Percentiles rank a stretch among this genome's conserved stretches.
phyloP scores from a whole-genome alignment of 805 yeast species.

The Candida argentea region DNA sequence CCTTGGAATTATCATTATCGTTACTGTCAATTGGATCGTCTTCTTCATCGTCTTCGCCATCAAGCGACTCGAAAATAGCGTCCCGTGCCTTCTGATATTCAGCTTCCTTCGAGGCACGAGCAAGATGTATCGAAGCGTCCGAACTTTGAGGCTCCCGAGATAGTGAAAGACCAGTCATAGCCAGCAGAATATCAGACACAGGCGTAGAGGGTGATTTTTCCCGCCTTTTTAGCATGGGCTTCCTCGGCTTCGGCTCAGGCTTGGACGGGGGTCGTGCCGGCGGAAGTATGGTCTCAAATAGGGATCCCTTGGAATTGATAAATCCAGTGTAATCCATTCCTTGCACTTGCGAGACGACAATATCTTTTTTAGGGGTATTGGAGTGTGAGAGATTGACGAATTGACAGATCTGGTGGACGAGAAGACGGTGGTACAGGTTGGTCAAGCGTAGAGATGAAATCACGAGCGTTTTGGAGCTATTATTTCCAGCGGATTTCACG shows the following conservation, averaged over 20 bases:
- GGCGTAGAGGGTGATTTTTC: no score
- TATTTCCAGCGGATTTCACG: slow-evolving; percentile 12
- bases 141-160: no score
- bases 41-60: slow-evolving; percentile 5
- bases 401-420: slow-evolving; percentile 63
- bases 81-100: slow-evolving; percentile 31
- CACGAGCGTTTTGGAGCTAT: slow-evolving; percentile 4
- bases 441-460: slow-evolving; percentile 27
- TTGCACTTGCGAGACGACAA: slow-evolving; percentile 10
- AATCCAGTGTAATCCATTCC: slow-evolving; percentile 8
- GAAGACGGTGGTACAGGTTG: slow-evolving; percentile 59
- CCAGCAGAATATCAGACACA: slow-evolving; percentile 3
- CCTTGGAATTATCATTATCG: slow-evolving; percentile 1
- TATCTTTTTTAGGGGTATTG: slow-evolving; percentile 14
- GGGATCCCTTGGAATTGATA: no score
- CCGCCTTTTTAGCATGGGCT: no score
- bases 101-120: slow-evolving; percentile 31
- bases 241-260: no score
- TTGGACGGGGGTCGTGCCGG: no score
- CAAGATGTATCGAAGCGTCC: slow-evolving; percentile 23
- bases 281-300: no score
- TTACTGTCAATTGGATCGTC: background rate
- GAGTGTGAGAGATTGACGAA: slow-evolving; percentile 52
- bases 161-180: no score
- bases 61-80: slow-evolving; percentile 20